A percentile compares a stretch with the other conserved stretches of the same genome.
Evolutionary conservation across 352 stramenopile species (phyloP).

Genomic region (Phytophthora sp.): DNA sequence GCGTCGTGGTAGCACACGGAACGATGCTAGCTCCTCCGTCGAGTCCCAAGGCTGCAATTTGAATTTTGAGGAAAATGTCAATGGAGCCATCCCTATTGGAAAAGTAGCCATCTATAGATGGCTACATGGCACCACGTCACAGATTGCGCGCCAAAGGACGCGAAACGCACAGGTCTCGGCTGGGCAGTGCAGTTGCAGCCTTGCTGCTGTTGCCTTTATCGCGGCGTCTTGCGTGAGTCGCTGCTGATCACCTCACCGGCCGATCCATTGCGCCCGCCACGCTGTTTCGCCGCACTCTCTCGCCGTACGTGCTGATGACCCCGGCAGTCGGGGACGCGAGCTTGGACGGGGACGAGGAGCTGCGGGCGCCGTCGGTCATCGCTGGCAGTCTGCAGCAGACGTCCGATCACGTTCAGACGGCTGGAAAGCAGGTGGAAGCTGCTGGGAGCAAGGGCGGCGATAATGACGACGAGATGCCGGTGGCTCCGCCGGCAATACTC

Average conservation of each 20-base stretch:
- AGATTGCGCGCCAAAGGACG: constrained; percentile 8
- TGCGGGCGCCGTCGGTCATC: constrained; percentile 19
- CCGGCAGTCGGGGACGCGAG: constrained; percentile 15
- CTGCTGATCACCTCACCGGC: background rate
- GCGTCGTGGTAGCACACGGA: no score
- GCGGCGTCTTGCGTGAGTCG: background rate
- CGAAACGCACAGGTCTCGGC: background rate
- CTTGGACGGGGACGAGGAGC: constrained; percentile 25
- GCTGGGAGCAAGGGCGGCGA: background rate
- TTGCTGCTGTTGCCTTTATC: background rate
- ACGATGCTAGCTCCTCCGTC: no score
- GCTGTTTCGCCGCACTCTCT: constrained; percentile 26
- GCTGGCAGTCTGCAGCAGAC: background rate
- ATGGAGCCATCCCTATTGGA: no score
- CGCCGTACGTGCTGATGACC: constrained; percentile 32
- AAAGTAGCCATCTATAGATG: no score
- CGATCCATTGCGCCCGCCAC: constrained; percentile 3
- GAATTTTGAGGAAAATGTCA: no score
- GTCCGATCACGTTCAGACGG: background rate
- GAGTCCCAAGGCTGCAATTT: no score
- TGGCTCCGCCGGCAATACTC: constrained; percentile 8
- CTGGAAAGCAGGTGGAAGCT: background rate
- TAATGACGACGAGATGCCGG: background rate
- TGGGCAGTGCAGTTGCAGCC: no score
- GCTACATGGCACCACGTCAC: no score